These are phyloP conservation scores for Sugiyamaella boreocaroliniensis DNA, from an alignment of 805 yeast genomes.

Conservation along the genomic window DNA sequence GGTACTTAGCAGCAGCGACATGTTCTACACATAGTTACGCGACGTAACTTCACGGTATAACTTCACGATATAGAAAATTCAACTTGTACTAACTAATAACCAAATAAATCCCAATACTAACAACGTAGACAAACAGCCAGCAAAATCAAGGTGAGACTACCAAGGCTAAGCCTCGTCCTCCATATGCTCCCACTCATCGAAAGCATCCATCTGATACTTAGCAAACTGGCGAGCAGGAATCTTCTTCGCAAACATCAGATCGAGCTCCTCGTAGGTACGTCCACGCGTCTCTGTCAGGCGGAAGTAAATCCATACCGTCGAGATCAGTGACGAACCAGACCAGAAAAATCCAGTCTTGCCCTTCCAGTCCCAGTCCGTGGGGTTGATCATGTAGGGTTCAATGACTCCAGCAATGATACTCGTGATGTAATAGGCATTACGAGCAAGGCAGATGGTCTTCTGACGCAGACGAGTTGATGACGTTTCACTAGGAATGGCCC, in stretches of 20 bases:
- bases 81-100: not conserved
- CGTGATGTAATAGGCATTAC: slow-evolving; percentile 25
- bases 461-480: slow-evolving; percentile 37
- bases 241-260: slow-evolving; percentile 39
- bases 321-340: slow-evolving; percentile 32
- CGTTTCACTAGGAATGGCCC: slow-evolving; percentile 27
- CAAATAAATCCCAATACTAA: not conserved
- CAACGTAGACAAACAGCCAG: not conserved
- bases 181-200: not conserved
- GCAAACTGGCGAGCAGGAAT: slow-evolving; percentile 25
- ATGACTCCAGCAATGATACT: slow-evolving; percentile 27
- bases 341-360: slow-evolving; percentile 46
- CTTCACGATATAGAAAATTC: not conserved
- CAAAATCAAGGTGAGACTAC: not conserved
- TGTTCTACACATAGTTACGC: not conserved
- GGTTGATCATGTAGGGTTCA: slow-evolving; percentile 42
- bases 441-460: slow-evolving; percentile 37
- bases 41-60: too few species aligned
- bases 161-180: not conserved
- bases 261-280: slow-evolving; percentile 52
- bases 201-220: not conserved
- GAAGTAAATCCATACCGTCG: slow-evolving; percentile 39
- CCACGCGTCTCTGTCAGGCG: slow-evolving; percentile 51
- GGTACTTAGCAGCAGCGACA: too few species aligned
- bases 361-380: slow-evolving; percentile 39